Evolutionary conservation across 345 rosid genomes (phyloP).

Genomic region (Salix udensis): DNA sequence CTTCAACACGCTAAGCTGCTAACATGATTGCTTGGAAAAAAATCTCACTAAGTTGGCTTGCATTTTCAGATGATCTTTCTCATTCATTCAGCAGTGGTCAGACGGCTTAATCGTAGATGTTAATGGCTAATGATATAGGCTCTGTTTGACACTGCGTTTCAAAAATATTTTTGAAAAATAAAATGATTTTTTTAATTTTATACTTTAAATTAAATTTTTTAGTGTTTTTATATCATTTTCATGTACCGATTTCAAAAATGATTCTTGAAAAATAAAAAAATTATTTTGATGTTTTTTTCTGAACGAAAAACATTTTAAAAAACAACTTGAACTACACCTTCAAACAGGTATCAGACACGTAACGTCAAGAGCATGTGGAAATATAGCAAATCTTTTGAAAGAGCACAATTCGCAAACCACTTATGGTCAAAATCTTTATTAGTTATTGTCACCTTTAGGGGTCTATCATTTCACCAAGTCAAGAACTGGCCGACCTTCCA

Average conservation of each 20-base stretch:
- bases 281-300: too few species aligned
- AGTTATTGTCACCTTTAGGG: constrained; percentile 15
- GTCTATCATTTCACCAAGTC: constrained; percentile 30
- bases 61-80: not conserved
- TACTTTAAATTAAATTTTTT: too few species aligned
- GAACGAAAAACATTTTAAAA: too few species aligned
- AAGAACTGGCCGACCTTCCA: constrained; percentile 47
- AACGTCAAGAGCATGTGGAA: constrained; percentile 24
- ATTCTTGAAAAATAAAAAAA: too few species aligned
- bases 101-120: constrained; percentile 7
- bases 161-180: too few species aligned
- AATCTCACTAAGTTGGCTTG: not conserved
- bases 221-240: too few species aligned
- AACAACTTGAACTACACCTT: too few species aligned
- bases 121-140: constrained; percentile 22
- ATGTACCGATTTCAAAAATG: too few species aligned
- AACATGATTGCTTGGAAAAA: constrained; percentile 17
- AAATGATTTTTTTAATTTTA: too few species aligned
- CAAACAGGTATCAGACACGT: not conserved
- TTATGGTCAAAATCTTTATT: constrained; percentile 23
- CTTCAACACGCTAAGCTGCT: constrained; percentile 13
- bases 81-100: not conserved
- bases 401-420: constrained; percentile 30
- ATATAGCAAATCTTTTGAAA: constrained; percentile 12
- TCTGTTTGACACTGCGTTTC: too few species aligned